Conservation (phyloP, 352 stramenopile species). For the Phytophthora pistaciae region DNA sequence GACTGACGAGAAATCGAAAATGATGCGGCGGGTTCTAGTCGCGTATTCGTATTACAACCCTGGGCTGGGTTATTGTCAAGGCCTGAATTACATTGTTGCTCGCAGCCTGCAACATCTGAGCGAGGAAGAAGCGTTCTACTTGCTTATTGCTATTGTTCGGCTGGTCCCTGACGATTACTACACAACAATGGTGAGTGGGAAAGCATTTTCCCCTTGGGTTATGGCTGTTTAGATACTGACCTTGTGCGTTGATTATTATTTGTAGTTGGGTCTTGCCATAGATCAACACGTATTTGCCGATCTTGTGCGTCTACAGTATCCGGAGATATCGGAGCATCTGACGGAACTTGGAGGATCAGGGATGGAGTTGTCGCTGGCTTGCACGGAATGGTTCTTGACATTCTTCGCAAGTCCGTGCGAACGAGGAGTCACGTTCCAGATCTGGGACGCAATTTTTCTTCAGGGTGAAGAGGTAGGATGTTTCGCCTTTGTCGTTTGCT, state of each 20-base stretch:
- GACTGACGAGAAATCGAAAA: constrained; percentile 72
- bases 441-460: constrained; percentile 90
- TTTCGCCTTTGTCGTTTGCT: neutral
- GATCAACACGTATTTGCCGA: constrained; percentile 91
- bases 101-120: constrained; percentile 71
- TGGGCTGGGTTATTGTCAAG: constrained; percentile 87
- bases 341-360: constrained; percentile 78
- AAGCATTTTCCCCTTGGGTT: neutral
- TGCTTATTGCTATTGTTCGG: constrained; percentile 82
- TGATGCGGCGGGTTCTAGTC: constrained; percentile 86
- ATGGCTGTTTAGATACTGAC: neutral
- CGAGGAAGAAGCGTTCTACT: constrained; percentile 86
- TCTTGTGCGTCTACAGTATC: constrained; percentile 80
- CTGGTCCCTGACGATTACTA: constrained; percentile 90
- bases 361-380: constrained; percentile 87
- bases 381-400: constrained; percentile 91
- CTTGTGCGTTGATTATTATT: neutral
- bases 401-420: constrained; percentile 87
- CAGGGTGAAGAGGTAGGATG: constrained; percentile 75
- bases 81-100: constrained; percentile 90
- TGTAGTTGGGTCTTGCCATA: constrained; percentile 82
- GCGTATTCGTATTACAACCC: constrained; percentile 88
- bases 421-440: constrained; percentile 73
- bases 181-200: constrained; percentile 79
- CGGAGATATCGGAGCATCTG: constrained; percentile 72